Conservation (phyloP, 305 asterid species). For the Plantago coronopus region DNA sequence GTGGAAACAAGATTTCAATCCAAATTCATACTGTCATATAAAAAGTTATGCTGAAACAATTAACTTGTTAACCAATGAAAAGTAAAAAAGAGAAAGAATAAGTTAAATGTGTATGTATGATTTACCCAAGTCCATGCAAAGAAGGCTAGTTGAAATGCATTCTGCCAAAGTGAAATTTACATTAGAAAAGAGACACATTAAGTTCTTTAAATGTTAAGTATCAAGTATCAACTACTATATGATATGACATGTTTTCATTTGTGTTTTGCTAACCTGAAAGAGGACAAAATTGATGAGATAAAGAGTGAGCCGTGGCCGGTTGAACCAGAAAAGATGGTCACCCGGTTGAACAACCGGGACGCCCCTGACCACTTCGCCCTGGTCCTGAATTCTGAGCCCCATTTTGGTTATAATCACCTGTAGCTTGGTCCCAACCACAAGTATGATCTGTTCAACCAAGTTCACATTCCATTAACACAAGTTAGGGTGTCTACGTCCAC, state of each 20-base stretch:
- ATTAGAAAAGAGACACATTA: too few species aligned
- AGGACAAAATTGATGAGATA: constrained; percentile 82
- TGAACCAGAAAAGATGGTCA: constrained; percentile 83
- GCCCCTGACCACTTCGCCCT: constrained; percentile 67
- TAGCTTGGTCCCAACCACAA: constrained; percentile 76
- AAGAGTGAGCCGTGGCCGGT: constrained; percentile 65
- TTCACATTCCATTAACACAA: not conserved
- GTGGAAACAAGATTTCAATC: constrained; percentile 69
- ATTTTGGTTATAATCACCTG: constrained; percentile 86
- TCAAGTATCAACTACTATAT: not conserved
- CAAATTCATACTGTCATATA: constrained; percentile 50
- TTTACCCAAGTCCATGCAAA: constrained; percentile 89
- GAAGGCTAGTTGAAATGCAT: constrained; percentile 89
- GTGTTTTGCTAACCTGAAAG: constrained; percentile 50
- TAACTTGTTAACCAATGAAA: too few species aligned
- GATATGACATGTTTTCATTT: too few species aligned
- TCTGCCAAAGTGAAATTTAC: constrained; percentile 40
- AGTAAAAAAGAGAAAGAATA: too few species aligned
- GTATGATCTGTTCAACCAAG: constrained; percentile 44
- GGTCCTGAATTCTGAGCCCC: constrained; percentile 75
- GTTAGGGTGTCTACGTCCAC: not conserved
- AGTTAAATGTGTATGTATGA: too few species aligned
- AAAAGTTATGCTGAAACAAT: too few species aligned
- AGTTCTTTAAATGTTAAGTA: not conserved
- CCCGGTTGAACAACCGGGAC: constrained; percentile 70